These are phyloP conservation scores for Neurospora discreta DNA, from an alignment of 495 filamentous ascomycete species.

Conservation along the genomic window DNA sequence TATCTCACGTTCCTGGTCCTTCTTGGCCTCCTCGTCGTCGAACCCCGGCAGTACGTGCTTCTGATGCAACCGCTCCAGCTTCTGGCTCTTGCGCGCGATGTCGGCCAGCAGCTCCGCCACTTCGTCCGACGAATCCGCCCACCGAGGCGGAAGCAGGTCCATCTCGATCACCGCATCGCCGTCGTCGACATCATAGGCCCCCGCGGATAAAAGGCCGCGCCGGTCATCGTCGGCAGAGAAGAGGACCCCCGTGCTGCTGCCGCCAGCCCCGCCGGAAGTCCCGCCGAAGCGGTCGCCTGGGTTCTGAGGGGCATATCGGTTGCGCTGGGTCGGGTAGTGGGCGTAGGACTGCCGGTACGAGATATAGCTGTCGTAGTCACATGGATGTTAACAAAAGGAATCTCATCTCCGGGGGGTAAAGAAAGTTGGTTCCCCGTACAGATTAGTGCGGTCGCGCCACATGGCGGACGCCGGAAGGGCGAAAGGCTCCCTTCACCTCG, in stretches of 20 bases:
- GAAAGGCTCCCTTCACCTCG: conserved; percentile 25
- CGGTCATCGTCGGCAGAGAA: conserved; percentile 53
- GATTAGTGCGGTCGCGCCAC: conserved; percentile 98
- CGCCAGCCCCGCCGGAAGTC: conserved; percentile 23
- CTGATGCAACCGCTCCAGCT: conserved; percentile 84
- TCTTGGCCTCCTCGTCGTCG: conserved; percentile 83
- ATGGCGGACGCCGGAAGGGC: conserved; percentile 51
- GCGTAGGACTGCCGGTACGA: conserved; percentile 97
- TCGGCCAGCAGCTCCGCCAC: conserved; percentile 72
- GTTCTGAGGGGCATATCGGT: conserved; percentile 49
- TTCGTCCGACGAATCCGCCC: conserved; percentile 92
- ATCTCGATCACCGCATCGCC: conserved; percentile 97
- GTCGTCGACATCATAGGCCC: conserved; percentile 67
- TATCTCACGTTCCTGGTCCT: conserved; percentile 74
- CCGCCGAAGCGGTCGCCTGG: conserved; percentile 63
- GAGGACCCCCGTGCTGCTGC: conserved; percentile 23
- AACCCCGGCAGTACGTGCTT: conserved; percentile 96
- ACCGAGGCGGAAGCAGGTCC: conserved; percentile 89
- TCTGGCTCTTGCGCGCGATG: conserved; percentile 70
- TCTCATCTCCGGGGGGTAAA: not conserved
- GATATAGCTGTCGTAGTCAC: conserved; percentile 57
- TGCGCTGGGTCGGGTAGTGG: conserved; percentile 83
- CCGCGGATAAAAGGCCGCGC: conserved; percentile 71
- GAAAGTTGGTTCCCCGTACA: conserved; percentile 46
- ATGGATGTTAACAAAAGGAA: not conserved